Base-by-base conservation (phyloP, 805 yeast species). In the Naumovozyma dairenensis region DNA sequence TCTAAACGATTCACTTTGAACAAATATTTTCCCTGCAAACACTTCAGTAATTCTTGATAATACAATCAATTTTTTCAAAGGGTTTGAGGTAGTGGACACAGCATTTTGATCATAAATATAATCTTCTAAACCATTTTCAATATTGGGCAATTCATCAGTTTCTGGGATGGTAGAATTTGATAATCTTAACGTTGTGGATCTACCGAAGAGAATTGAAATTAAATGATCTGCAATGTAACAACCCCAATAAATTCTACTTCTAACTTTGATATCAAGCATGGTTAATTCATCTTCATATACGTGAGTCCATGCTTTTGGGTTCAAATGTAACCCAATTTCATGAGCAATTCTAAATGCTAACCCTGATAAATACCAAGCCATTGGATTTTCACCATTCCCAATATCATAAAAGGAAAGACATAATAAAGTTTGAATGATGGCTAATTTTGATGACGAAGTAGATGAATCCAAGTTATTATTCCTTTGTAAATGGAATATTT, bases 211-310 rank as follows among this genome's bases (percentile, higher is more conserved):
- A 25, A 73, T 55, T 36, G 77, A 65, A 22, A 73, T 69, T 43
- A 74, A 65, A 46, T 72, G 78, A 49, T 74, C 80, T 5, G 74
- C 75, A 43, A 74, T 55, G 45, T 68, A 74, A 29, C 73, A 65
- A 5, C 80, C 80, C 80, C 80, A 74, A 46, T 69, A 71, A 13
- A 74, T 69, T 38, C 80, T 55, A 38, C 72, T 65, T 43, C 78
- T 60, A 27, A 74, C 72, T 28, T 68, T 71, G 24, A 66, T 63
- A 43, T 72, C 74, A 24, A 70, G 57, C 14, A 62, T 62, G 17
- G 64, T 55, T 28, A 67, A 51, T 31, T 61, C 59, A 25, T 58
- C 62, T 24, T 44, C 55, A 33, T 54, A 49, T n/a, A 60, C 60
- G 34, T 51, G 37, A 45, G 63, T 65, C 77, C 77, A 72, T 9